These are phyloP conservation scores for Lyophyllum shimeji DNA, from an alignment of 768 basidiomycete species.

Conservation along the genomic window DNA sequence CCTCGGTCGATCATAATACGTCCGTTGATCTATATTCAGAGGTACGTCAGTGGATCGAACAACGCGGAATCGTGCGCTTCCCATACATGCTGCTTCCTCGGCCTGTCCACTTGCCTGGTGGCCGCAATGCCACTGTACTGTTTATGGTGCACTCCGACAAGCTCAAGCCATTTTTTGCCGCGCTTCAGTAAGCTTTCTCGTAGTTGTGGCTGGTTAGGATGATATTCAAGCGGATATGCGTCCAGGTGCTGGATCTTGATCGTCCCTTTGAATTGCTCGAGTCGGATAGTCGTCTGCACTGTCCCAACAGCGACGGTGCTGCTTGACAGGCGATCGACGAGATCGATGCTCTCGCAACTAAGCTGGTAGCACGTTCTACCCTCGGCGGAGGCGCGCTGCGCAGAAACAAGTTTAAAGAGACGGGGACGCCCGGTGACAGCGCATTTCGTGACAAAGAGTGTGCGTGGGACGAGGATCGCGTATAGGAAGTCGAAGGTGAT, in stretches of 20 bases:
- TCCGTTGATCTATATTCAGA: neutral
- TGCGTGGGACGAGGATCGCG: slow-evolving; percentile 53
- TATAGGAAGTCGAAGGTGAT: slow-evolving; percentile 54
- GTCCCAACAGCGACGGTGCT: slow-evolving; percentile 35
- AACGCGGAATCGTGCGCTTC: neutral
- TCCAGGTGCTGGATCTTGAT: slow-evolving; percentile 48
- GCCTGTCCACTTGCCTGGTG: slow-evolving; percentile 29
- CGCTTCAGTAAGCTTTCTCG: slow-evolving; percentile 38
- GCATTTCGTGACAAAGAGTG: slow-evolving; percentile 49
- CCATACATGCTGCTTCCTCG: slow-evolving; percentile 26
- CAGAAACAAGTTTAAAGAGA: slow-evolving; percentile 44
- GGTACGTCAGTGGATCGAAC: neutral
- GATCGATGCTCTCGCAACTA: slow-evolving; percentile 49
- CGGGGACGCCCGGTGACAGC: slow-evolving; percentile 51
- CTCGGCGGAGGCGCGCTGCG: slow-evolving; percentile 33
- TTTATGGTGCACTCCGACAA: slow-evolving; percentile 56
- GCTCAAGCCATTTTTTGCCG: slow-evolving; percentile 52
- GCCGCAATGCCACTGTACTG: slow-evolving; percentile 53
- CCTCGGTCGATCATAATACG: neutral
- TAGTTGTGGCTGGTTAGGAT: slow-evolving; percentile 40
- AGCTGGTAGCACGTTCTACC: slow-evolving; percentile 44
- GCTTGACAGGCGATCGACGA: slow-evolving; percentile 35
- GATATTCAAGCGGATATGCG: slow-evolving; percentile 53
- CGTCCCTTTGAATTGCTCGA: slow-evolving; percentile 47
- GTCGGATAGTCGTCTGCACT: slow-evolving; percentile 37